phyloP scores from a whole-genome alignment of 225 moss, liverwort and hornwort genomes.

The Sphagnum tenellum region DNA sequence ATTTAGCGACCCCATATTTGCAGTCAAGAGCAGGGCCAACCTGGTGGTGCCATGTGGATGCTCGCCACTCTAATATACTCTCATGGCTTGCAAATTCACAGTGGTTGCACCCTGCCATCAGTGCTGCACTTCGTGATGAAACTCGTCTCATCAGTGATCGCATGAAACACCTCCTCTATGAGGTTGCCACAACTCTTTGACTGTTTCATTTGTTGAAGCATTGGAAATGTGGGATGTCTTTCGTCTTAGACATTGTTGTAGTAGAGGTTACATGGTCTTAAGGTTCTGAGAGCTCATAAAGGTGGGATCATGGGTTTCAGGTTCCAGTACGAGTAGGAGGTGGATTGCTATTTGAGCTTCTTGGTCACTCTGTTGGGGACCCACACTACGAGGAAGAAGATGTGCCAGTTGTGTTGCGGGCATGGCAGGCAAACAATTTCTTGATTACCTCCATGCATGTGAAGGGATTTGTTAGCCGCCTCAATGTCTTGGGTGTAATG shows the following conservation, averaged over 20 bases:
- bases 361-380: slow-evolving; percentile 79
- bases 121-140: slow-evolving; percentile 77
- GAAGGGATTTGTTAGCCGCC: slow-evolving; percentile 53
- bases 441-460: slow-evolving; percentile 83
- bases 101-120: slow-evolving; percentile 89
- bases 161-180: slow-evolving; percentile 90
- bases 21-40: slow-evolving; percentile 78
- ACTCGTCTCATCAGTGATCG: slow-evolving; percentile 92
- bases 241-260: neutral
- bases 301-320: slow-evolving; percentile 13
- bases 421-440: slow-evolving; percentile 74
- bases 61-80: slow-evolving; percentile 50
- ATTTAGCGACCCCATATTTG: slow-evolving; percentile 79
- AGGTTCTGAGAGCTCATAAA: too few relatives aligned
- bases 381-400: slow-evolving; percentile 60
- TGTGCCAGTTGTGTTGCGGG: slow-evolving; percentile 73
- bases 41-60: slow-evolving; percentile 88
- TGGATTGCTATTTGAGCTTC: slow-evolving; percentile 83
- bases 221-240: neutral
- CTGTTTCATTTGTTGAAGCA: neutral
- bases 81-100: slow-evolving; percentile 50
- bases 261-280: neutral
- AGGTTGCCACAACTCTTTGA: slow-evolving; percentile 24
- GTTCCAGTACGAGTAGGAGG: slow-evolving; percentile 88
- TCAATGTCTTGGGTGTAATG: slow-evolving; percentile 66